Conservation (phyloP, 306 rosid species). For the Cucumis melo region DNA sequence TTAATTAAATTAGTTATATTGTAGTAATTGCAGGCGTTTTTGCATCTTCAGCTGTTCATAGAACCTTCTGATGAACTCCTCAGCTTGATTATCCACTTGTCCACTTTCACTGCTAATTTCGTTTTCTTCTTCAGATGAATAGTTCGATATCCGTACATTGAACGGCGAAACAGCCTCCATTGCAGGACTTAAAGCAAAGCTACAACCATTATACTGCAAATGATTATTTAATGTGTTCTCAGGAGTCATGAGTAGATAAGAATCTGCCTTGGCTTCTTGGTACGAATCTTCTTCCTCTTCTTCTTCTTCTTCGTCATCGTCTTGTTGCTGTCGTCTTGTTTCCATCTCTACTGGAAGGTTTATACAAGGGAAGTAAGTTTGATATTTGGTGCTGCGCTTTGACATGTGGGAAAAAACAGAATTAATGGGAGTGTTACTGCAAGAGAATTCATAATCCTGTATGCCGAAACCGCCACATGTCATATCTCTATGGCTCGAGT, state of each 20-base stretch:
- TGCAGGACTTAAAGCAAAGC: not conserved
- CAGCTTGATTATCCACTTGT: constrained; percentile 35
- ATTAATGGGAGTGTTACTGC: constrained; percentile 30
- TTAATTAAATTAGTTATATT: constrained; percentile 10
- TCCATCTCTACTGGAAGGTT: constrained; percentile 20
- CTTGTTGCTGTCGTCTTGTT: not conserved
- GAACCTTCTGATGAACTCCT: constrained; percentile 41
- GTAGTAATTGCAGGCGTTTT: constrained; percentile 25
- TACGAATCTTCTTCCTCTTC: not conserved
- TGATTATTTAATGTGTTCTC: not conserved
- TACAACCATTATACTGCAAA: not conserved
- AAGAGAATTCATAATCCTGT: constrained; percentile 41
- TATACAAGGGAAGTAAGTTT: constrained; percentile 40
- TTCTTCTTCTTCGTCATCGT: not conserved
- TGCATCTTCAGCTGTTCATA: constrained; percentile 36
- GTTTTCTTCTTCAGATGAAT: constrained; percentile 33
- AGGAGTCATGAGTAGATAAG: not conserved
- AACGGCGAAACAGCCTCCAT: constrained; percentile 18
- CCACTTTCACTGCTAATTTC: constrained; percentile 15
- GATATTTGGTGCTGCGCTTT: constrained; percentile 28
- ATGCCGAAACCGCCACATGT: constrained; percentile 15
- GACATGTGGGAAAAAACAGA: constrained; percentile 30
- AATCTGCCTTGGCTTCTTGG: not conserved
- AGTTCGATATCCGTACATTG: constrained; percentile 26
- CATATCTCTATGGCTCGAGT: constrained; percentile 10